These are phyloP conservation scores for Acorus gramineus DNA, from an alignment of 106 monocot species.

Conservation along the genomic window DNA sequence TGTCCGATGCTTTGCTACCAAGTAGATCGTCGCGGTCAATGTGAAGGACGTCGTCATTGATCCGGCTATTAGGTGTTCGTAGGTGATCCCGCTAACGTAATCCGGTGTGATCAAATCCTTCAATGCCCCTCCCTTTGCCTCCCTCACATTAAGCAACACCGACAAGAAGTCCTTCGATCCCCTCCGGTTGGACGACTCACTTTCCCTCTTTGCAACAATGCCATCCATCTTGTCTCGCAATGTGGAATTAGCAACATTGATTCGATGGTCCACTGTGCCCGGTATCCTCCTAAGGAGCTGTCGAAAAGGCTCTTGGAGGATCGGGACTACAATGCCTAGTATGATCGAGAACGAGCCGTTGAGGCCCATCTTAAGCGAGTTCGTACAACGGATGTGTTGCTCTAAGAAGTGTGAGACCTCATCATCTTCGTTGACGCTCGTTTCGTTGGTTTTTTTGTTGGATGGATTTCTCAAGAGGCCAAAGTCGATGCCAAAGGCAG, in stretches of 20 bases:
- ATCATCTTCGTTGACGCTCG: not conserved
- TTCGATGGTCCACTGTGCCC: constrained; percentile 37
- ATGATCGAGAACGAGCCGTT: constrained; percentile 57
- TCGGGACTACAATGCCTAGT: constrained; percentile 38
- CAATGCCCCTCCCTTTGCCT: not conserved
- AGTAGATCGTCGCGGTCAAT: constrained; percentile 38
- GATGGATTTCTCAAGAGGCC: constrained; percentile 23
- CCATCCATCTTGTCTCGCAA: constrained; percentile 31
- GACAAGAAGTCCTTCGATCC: constrained; percentile 45
- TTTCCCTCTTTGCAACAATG: constrained; percentile 30
- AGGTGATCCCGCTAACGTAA: constrained; percentile 56
- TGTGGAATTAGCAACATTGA: constrained; percentile 26
- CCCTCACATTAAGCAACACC: constrained; percentile 13
- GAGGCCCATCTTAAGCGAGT: constrained; percentile 68
- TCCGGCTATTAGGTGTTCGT: constrained; percentile 86
- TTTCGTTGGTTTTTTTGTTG: not conserved
- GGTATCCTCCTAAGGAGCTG: constrained; percentile 36
- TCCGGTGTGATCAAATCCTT: constrained; percentile 15
- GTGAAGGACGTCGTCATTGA: constrained; percentile 76
- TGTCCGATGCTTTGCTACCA: constrained; percentile 51
- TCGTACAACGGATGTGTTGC: constrained; percentile 46
- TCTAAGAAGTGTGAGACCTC: constrained; percentile 40
- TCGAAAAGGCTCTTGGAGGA: constrained; percentile 39
- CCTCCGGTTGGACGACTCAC: constrained; percentile 1
- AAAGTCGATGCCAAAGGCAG: constrained; percentile 63